A percentile compares a stretch with the other conserved stretches of the same genome.
phyloP scores from a whole-genome alignment of 768 basidiomycete species.

The Pulveroboletus sp. region DNA sequence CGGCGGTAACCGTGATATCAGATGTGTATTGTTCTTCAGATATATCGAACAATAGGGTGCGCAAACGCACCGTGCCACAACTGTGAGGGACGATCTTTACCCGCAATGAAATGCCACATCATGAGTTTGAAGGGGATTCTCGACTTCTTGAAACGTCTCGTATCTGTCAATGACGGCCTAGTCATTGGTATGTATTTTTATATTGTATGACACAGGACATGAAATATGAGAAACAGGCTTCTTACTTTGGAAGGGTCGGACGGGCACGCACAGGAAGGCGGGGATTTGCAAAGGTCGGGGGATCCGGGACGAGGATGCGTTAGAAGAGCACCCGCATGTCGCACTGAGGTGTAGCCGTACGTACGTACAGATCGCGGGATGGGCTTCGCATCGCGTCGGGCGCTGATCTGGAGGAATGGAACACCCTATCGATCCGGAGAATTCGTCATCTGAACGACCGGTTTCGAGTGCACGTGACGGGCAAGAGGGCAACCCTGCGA shows the following conservation, averaged over 20 bases:
- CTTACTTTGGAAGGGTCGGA: no score
- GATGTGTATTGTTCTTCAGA: neutral
- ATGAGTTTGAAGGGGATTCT: neutral
- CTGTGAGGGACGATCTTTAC: constrained; percentile 12
- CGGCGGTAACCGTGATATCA: constrained; percentile 2
- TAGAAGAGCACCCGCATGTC: constrained; percentile 4
- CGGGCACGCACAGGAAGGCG: no score
- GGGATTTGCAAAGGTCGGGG: neutral
- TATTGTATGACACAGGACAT: no score
- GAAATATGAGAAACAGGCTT: no score
- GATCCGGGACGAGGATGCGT: neutral
- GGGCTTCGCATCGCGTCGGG: no score
- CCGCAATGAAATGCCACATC: constrained; percentile 11
- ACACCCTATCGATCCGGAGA: neutral
- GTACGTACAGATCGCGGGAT: no score
- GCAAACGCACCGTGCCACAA: neutral
- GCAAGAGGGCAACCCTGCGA: no score
- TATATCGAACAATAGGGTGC: constrained; percentile 12
- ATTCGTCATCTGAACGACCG: no score
- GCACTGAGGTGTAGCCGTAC: neutral
- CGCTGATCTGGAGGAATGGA: neutral
- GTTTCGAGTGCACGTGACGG: no score
- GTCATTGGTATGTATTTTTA: neutral
- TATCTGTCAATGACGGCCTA: constrained; percentile 5
- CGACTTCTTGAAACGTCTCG: constrained; percentile 13